Percentiles rank a stretch among this genome's conserved stretches.
Conservation (phyloP, 2,329 filamentous ascomycete species). For the Xylariaceae sp. region DNA sequence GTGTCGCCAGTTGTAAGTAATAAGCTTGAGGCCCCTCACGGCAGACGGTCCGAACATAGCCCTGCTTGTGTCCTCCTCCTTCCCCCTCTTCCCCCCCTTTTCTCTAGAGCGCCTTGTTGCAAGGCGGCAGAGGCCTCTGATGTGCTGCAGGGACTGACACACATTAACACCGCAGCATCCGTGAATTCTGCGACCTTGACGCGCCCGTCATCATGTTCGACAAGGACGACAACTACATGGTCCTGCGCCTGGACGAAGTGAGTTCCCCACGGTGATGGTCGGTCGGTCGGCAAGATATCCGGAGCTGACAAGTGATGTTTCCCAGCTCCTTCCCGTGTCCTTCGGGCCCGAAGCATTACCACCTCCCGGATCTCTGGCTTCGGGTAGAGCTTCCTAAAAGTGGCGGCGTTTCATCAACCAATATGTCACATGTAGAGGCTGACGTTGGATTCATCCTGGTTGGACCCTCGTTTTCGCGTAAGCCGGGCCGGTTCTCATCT, state of each 20-base stretch:
- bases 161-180: no score
- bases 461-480: no score
- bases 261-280: conserved; percentile 13
- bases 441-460: no score
- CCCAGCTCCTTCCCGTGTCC: conserved; percentile 59
- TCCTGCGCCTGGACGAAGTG: conserved; percentile 62
- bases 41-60: not conserved
- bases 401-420: no score
- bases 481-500: no score
- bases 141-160: no score
- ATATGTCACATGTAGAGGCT: no score
- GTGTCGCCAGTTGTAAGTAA: conserved; percentile 82
- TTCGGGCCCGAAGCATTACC: conserved; percentile 58
- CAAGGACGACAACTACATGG: conserved; percentile 64
- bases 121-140: no score
- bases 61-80: not conserved
- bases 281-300: not conserved
- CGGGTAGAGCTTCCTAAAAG: no score
- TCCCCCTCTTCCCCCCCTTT: not conserved
- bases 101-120: no score
- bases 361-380: conserved; percentile 21
- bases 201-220: conserved; percentile 91
- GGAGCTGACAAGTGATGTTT: conserved; percentile 5
- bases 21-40: no score
- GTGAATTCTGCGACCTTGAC: conserved; percentile 62